Percentiles rank a stretch among this genome's conserved stretches.
These are phyloP conservation scores for cucumber (Cucumis sativus) DNA, from an alignment of 306 rosid genomes.

Conservation along the genomic window DNA sequence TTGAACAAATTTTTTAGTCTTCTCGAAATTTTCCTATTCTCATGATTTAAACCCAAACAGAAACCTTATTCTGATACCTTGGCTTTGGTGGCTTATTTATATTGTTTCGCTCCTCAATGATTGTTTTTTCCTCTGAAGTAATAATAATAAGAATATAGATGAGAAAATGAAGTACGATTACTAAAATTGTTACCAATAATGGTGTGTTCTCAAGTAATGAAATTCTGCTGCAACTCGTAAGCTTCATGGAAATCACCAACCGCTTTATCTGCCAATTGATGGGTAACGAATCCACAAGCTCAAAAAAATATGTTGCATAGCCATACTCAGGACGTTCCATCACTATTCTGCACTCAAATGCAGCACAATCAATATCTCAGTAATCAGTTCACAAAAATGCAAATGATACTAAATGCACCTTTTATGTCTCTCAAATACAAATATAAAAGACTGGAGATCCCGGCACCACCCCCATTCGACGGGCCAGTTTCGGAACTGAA, in stretches of 20 bases:
- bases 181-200: slow-evolving; percentile 36
- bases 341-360: slow-evolving; percentile 58
- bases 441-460: slow-evolving; percentile 83
- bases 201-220: slow-evolving; percentile 68
- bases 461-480: slow-evolving; percentile 99
- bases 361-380: not conserved
- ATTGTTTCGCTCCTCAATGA: not conserved
- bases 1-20: not conserved
- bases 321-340: slow-evolving; percentile 97
- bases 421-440: slow-evolving; percentile 74
- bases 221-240: slow-evolving; percentile 64
- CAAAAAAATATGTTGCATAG: slow-evolving; percentile 89
- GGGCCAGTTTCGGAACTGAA: slow-evolving; percentile 72
- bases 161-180: not conserved
- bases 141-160: not conserved
- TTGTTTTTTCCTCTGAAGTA: not conserved
- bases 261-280: slow-evolving; percentile 84
- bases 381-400: not conserved
- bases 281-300: slow-evolving; percentile 56
- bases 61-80: not conserved
- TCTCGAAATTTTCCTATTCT: not conserved
- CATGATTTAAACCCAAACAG: not conserved
- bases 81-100: not conserved
- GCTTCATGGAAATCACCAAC: slow-evolving; percentile 72
- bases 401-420: slow-evolving; percentile 33